These are phyloP conservation scores for Teratosphaeria gauchensis DNA, from an alignment of 2,329 filamentous ascomycete species.

Conservation along the genomic window DNA sequence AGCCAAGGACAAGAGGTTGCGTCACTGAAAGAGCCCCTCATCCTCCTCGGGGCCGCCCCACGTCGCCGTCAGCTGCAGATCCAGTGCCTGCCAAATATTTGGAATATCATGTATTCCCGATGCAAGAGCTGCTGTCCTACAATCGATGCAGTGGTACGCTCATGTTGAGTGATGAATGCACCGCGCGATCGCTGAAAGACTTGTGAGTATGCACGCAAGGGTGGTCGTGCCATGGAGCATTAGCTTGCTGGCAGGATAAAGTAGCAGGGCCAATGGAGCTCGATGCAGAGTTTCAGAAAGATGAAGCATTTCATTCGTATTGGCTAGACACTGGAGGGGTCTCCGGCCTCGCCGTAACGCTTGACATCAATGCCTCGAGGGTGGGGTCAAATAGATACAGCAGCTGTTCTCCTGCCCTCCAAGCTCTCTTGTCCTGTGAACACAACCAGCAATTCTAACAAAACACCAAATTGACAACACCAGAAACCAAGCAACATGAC, in stretches of 20 bases:
- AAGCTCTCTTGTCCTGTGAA: neutral
- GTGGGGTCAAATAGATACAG: neutral
- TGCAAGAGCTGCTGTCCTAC: neutral
- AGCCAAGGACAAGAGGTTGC: too few species aligned
- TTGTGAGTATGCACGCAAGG: neutral
- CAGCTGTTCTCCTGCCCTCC: neutral
- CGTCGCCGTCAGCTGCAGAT: too few species aligned
- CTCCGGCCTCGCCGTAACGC: neutral
- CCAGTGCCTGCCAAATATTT: neutral
- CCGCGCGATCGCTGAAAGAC: neutral
- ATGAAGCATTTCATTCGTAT: neutral
- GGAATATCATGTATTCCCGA: neutral
- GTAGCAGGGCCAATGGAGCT: neutral
- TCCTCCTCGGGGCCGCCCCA: too few species aligned
- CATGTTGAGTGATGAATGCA: neutral
- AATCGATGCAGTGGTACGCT: neutral
- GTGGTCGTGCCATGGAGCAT: neutral
- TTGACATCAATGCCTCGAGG: neutral
- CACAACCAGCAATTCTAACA: neutral
- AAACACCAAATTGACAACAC: neutral
- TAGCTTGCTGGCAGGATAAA: neutral
- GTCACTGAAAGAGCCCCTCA: too few species aligned
- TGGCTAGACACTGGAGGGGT: neutral
- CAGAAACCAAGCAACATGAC: neutral
- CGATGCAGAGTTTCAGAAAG: neutral